Conservation (phyloP, 2,329 filamentous ascomycete species). For the Xylaria sp. region DNA sequence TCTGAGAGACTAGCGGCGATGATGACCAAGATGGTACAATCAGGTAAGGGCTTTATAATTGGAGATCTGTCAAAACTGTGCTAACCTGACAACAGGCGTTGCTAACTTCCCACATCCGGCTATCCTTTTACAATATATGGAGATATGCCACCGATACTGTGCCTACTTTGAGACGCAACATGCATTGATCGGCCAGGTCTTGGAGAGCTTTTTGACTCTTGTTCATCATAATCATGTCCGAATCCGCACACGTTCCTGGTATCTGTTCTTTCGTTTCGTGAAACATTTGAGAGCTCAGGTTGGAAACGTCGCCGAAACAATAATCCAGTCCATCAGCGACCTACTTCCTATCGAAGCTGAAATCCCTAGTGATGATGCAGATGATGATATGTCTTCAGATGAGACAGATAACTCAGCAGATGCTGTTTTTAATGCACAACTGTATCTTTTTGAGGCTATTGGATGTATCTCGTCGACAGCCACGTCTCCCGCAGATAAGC, state of each 20-base stretch:
- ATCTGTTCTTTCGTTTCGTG: constrained; percentile 92
- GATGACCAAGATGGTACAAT: constrained; percentile 96
- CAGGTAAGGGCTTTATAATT: constrained; percentile 66
- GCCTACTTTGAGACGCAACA: constrained; percentile 90
- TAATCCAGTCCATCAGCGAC: constrained; percentile 90
- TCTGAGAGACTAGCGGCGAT: constrained; percentile 86
- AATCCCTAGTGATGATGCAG: constrained; percentile 78
- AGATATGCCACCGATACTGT: constrained; percentile 94
- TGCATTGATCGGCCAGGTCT: constrained; percentile 82
- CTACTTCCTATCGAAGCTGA: constrained; percentile 92
- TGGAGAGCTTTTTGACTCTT: constrained; percentile 91
- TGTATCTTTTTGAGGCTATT: constrained; percentile 94
- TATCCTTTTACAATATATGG: constrained; percentile 96
- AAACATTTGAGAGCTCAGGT: constrained; percentile 87
- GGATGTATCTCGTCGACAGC: constrained; percentile 89
- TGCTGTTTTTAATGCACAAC: constrained; percentile 87
- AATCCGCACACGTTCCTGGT: constrained; percentile 93
- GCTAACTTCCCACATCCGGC: constrained; percentile 88
- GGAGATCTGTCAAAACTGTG: constrained; percentile 21
- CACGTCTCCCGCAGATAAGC: constrained; percentile 82
- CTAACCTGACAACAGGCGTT: constrained; percentile 68
- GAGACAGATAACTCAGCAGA: constrained; percentile 92
- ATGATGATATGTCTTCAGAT: constrained; percentile 95
- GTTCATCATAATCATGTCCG: constrained; percentile 89
- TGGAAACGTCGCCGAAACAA: constrained; percentile 87